Base-by-base conservation (phyloP, 305 asterid genomes). In the Rubia peregrina region DNA sequence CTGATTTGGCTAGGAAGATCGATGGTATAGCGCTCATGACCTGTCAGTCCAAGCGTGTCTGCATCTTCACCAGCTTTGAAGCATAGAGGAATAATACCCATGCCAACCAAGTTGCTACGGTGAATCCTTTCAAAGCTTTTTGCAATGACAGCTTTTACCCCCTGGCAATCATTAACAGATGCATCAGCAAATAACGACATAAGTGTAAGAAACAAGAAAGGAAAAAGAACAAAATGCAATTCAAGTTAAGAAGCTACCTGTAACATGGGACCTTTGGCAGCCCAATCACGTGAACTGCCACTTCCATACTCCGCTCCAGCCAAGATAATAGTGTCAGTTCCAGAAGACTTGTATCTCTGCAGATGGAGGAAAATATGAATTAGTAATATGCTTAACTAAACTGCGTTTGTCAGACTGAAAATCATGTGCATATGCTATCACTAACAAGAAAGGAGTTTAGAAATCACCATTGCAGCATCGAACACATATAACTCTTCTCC, bases 261-360 rank as follows among this genome's bases (percentile, higher is more conserved):
- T 78, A 92, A 83, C 98, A 88, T 92, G 16, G 98, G 98, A 51
- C 98, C 96, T 81, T 90, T 92, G 68, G 98, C 98, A 30, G 98
- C 98, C 98, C 96, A 92, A 80, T 92, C 98, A 60, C 96, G 85
- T 40, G 98, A 92, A 83, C 98, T 90, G 75, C 98, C 98, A 78
- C 98, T 92, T 83, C 98, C 98, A 73, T 92, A 92, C 85, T 92
- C 97, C 9, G 97, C 98, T 78, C 97, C 98, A 55, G 98, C 98
- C 93, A 92, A 86, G 72, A 90, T 81, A 71, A 92, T 79, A n/a
- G 98, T 92, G 83, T 65, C 90, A 74, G 83, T 84, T 14, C 93
- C 97, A 59, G 88, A 89, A 69, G 95, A 74, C 81, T 84, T 92
- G 88, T 90, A 92, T 81, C 81, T 92, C 97, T 90, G 89, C 46